A percentile compares a stretch with the other conserved stretches of the same genome.
Evolutionary conservation across 2,329 filamentous ascomycete species (phyloP).

Genomic region (Ophiostoma novo-ulmi): DNA sequence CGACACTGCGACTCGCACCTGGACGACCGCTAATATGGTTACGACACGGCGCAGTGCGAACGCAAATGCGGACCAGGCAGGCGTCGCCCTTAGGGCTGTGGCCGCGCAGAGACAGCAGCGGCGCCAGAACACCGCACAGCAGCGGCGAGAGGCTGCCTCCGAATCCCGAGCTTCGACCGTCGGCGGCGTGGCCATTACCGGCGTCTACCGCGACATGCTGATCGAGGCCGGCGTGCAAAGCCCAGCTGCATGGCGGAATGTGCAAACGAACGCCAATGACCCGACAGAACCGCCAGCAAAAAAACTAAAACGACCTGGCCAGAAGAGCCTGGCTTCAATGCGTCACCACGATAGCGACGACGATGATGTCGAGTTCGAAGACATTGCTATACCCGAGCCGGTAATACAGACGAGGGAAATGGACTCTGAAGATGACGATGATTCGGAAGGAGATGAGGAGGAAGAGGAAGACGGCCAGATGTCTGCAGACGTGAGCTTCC

Average conservation of each 20-base stretch:
- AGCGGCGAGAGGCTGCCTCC: constrained; percentile 12
- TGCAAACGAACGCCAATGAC: neutral
- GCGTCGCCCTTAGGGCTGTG: constrained; percentile 21
- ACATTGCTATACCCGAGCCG: constrained; percentile 27
- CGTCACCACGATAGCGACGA: constrained; percentile 24
- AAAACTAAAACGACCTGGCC: constrained; percentile 27
- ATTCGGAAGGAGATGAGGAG: constrained; percentile 22
- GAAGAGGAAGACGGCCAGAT: constrained; percentile 23
- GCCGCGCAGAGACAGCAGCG: constrained; percentile 19
- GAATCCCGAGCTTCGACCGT: constrained; percentile 1
- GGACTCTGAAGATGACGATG: constrained; percentile 27
- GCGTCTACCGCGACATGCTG: constrained; percentile 28
- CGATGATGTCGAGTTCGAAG: constrained; percentile 28
- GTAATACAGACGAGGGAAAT: constrained; percentile 28
- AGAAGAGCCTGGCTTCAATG: constrained; percentile 19
- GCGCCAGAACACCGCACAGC: neutral
- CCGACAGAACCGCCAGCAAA: constrained; percentile 26
- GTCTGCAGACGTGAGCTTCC: neutral
- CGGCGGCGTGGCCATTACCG: constrained; percentile 7
- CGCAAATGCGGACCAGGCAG: constrained; percentile 15
- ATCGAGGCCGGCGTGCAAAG: constrained; percentile 25
- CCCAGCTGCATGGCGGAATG: neutral
- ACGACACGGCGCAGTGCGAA: constrained; percentile 21
- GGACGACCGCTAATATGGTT: constrained; percentile 17
- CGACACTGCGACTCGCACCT: neutral